Percentiles rank a stretch among this genome's conserved stretches.
Conservation (phyloP, 129 eudicot species). For the Mikania micrantha region DNA sequence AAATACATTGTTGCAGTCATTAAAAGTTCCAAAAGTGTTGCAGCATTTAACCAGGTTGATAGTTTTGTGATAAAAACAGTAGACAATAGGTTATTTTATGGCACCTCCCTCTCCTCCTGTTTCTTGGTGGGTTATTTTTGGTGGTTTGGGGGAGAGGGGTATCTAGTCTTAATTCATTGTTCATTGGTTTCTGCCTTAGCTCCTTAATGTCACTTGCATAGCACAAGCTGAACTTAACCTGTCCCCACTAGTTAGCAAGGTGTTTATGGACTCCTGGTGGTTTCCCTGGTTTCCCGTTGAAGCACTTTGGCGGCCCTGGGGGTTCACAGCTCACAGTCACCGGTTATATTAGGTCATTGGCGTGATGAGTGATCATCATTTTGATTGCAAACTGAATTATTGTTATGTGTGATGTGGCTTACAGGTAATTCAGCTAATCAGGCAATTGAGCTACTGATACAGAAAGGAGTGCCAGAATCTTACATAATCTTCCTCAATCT, state of each 20-base stretch:
- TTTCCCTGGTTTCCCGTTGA: neutral
- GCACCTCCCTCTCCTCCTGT: no score
- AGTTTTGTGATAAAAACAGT: slow-evolving; percentile 3
- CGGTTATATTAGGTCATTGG: no score
- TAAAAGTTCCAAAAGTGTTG: neutral
- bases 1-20: neutral
- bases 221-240: no score
- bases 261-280: neutral
- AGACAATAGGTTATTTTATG: neutral
- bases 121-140: no score
- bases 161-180: no score
- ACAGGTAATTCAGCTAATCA: slow-evolving; percentile 95
- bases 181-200: no score
- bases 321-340: no score
- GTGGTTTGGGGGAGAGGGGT: no score
- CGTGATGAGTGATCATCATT: neutral
- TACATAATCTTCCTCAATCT: slow-evolving; percentile 89
- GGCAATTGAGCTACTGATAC: slow-evolving; percentile 89
- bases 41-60: neutral
- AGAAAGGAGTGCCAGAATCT: slow-evolving; percentile 95
- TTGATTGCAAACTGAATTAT: neutral
- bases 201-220: no score
- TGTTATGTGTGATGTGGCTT: neutral
- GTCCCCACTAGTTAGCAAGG: no score
- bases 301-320: neutral